Conservation (phyloP, 73 alveolate genomes). For the Tetrahymena elliotti region DNA sequence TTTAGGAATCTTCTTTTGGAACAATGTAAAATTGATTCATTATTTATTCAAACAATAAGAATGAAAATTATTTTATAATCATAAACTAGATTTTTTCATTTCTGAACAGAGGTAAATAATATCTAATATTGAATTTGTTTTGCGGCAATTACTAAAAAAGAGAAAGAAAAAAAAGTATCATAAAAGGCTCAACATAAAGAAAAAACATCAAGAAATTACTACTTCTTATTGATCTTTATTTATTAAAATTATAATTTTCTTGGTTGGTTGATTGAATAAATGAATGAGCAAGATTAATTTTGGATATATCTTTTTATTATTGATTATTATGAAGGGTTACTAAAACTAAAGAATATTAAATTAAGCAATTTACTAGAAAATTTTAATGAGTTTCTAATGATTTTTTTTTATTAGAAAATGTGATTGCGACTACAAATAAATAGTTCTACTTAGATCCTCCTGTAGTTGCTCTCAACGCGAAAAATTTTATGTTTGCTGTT, state of each 20-base stretch:
- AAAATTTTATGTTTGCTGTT: background rate
- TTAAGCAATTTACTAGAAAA: background rate
- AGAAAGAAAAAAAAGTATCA: too few relatives aligned
- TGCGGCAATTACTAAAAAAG: too few relatives aligned
- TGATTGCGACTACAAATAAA: background rate
- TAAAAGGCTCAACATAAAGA: too few relatives aligned
- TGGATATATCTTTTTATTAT: too few relatives aligned
- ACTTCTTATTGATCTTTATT: too few relatives aligned
- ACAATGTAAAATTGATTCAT: background rate
- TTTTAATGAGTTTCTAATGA: background rate
- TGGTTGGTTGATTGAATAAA: too few relatives aligned
- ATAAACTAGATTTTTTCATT: background rate
- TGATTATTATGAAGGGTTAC: too few relatives aligned
- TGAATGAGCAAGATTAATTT: too few relatives aligned
- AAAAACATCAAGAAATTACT: too few relatives aligned
- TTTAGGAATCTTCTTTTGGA: background rate
- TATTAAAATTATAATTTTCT: too few relatives aligned
- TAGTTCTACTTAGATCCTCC: background rate
- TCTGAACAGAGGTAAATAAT: background rate
- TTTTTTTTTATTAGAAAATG: background rate
- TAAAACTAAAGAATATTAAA: too few relatives aligned
- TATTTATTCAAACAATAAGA: background rate
- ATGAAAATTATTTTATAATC: background rate
- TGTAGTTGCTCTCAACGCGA: background rate
- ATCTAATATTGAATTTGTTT: too few relatives aligned